Conservation (phyloP, 2,329 filamentous ascomycete genomes). For the Metarhizium sp. region DNA sequence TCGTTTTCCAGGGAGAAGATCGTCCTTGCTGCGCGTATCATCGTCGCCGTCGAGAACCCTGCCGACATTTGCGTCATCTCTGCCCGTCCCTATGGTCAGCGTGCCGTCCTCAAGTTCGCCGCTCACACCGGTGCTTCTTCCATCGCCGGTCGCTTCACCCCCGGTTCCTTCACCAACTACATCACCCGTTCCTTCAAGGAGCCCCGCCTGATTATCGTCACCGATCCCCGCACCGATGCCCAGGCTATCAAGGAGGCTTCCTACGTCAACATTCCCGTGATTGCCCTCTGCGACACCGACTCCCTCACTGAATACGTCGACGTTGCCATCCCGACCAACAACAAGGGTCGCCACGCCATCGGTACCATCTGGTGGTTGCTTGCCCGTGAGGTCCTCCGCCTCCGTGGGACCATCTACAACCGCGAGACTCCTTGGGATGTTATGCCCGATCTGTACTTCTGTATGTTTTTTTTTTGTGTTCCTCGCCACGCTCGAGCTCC, state of each 20-base stretch:
- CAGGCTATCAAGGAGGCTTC: slow-evolving; percentile 99
- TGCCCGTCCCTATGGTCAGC: slow-evolving; percentile 98
- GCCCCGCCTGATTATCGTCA: slow-evolving; percentile 98
- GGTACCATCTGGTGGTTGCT: slow-evolving; percentile 99
- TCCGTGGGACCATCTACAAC: slow-evolving; percentile 91
- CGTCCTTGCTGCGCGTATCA: slow-evolving; percentile 96
- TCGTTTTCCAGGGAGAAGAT: slow-evolving; percentile 84
- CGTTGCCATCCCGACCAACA: slow-evolving; percentile 99
- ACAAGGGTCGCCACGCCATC: slow-evolving; percentile 99
- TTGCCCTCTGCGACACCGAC: slow-evolving; percentile 98
- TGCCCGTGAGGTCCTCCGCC: slow-evolving; percentile 97
- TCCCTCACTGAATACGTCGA: slow-evolving; percentile 99
- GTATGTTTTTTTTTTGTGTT: slow-evolving; percentile 34
- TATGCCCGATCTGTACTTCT: slow-evolving; percentile 99
- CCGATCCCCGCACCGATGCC: slow-evolving; percentile 97
- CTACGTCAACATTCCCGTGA: slow-evolving; percentile 99
- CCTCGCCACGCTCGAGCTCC: not conserved
- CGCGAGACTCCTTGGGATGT: slow-evolving; percentile 98
- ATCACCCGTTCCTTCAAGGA: slow-evolving; percentile 99
- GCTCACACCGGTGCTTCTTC: slow-evolving; percentile 95
- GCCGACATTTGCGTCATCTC: slow-evolving; percentile 99
- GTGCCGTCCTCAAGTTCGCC: slow-evolving; percentile 99
- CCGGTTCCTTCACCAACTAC: slow-evolving; percentile 99
- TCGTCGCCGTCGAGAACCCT: slow-evolving; percentile 98
- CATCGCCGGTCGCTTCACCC: slow-evolving; percentile 99